Conservation (phyloP, 1,139 yeast genomes). For the Kodamaea anthophila region DNA sequence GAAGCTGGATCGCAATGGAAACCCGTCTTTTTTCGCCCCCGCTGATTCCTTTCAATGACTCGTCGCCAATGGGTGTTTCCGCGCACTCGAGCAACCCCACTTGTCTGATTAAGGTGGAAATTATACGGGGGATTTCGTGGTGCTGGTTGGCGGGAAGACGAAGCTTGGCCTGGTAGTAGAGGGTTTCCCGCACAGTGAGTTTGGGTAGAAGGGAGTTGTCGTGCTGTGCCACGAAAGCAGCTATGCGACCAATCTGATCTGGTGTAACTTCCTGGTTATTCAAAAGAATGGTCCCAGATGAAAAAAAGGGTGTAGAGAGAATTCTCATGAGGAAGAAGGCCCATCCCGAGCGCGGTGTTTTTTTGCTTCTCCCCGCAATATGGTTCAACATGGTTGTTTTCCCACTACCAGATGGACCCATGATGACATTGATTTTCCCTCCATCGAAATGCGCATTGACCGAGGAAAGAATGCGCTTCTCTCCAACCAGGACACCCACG, state of each 20-base stretch:
- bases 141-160: conserved; percentile 17
- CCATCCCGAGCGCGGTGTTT: not conserved
- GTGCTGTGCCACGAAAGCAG: conserved; percentile 21
- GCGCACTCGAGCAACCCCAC: conserved; percentile 22
- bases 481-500: not conserved
- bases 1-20: conserved; percentile 21
- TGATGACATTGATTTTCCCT: conserved; percentile 18
- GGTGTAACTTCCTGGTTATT: conserved; percentile 11
- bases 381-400: conserved; percentile 20
- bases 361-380: conserved; percentile 9
- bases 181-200: conserved; percentile 21
- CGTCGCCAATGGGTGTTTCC: conserved; percentile 19
- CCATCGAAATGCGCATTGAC: conserved; percentile 15
- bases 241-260: conserved; percentile 12
- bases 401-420: conserved; percentile 26
- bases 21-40: conserved; percentile 24
- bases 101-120: conserved; percentile 14
- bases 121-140: conserved; percentile 12
- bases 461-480: conserved; percentile 12
- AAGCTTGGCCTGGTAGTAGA: conserved; percentile 20
- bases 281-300: not conserved
- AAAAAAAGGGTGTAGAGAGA: not conserved
- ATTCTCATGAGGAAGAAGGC: not conserved
- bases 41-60: conserved; percentile 18
- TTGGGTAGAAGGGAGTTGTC: conserved; percentile 19